Base-by-base conservation (phyloP, 2,329 filamentous ascomycete species). In the Penicillium sclerotiorum region DNA sequence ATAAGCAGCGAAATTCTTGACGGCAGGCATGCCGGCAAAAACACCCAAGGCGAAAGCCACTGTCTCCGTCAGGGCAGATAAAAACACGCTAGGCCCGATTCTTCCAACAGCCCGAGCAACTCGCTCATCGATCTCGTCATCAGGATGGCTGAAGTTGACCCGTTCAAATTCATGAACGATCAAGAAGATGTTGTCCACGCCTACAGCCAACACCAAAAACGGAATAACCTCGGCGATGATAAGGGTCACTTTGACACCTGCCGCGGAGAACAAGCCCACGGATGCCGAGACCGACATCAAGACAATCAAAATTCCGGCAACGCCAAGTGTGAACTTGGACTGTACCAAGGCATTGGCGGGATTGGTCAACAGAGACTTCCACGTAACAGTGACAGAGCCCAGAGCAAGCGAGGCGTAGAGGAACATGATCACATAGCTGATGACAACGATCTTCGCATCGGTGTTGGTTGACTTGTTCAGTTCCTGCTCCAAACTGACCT, bases 371-470 rank as follows among this genome's bases (percentile, higher is more conserved):
- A 97, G 75, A 49, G 93, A 88, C 59, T 82, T 83, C 50, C 92
- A 75, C 1, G 87, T 89, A 49, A 95, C 77, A 5, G 88, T 91
- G 0, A 89, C 94, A 1, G 92, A 96, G 1, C 94, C 94, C 0
- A 99, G 79, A 0, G 94, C 92, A 45, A 99, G 75, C 5, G 93
- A 97, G 4, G 92, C 94, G 66, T 99, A 99, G 55, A 99, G 75
- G 72, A 99, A 99, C 94, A 99, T 99, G 76, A 96, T 90, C 56
- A 97, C 81, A 73, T 99, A 99, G 78, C 93, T 97, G 72, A 99
- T 87, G 46, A 93, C 84, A 20, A 99, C 85, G 63, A 99, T 99
- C 70, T 93, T 96, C 37, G 93, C 95, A 70, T 99, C 94, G 0
- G 94, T 97, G 71, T 99, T 99, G 42, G 91, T 96, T 30, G 91